A percentile compares a stretch with the other conserved stretches of the same genome.
These are phyloP conservation scores for Phaeosphaeriaceae sp. DNA, from an alignment of 2,329 filamentous ascomycete species.

Conservation along the genomic window DNA sequence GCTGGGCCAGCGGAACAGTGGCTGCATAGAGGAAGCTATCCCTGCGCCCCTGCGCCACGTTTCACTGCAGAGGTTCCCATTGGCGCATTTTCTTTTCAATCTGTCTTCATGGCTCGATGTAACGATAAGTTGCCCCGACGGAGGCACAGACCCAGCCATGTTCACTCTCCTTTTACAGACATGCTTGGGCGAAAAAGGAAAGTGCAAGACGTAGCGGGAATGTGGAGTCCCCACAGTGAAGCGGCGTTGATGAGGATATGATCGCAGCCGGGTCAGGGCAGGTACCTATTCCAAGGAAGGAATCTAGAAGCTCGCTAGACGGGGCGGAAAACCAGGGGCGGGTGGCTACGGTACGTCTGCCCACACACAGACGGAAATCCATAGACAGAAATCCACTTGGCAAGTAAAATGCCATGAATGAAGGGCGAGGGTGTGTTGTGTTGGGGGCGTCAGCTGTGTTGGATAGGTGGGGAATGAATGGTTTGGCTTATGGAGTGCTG, in stretches of 20 bases:
- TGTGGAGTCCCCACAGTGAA: conserved; percentile 30
- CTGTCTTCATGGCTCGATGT: conserved; percentile 15
- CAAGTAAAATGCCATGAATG: background rate
- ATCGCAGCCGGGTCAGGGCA: conserved; percentile 16
- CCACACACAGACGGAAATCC: background rate
- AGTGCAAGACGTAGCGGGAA: conserved; percentile 9
- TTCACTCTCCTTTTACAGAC: conserved; percentile 12
- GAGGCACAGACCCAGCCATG: conserved; percentile 14
- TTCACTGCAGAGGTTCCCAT: conserved; percentile 4
- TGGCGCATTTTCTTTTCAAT: conserved; percentile 20
- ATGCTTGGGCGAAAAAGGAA: conserved; percentile 7
- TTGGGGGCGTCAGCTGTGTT: conserved; percentile 15
- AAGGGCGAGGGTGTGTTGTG: background rate
- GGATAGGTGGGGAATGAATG: conserved; percentile 15
- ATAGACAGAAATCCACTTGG: too few relatives aligned
- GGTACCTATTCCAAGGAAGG: conserved; percentile 9
- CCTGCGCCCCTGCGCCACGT: conserved; percentile 3
- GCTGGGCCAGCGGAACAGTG: conserved; percentile 14
- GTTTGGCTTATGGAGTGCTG: conserved; percentile 24
- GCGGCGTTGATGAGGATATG: conserved; percentile 16
- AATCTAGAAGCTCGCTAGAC: conserved; percentile 32
- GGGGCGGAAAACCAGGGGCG: conserved; percentile 26
- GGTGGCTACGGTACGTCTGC: conserved; percentile 6
- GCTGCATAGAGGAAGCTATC: conserved; percentile 12
- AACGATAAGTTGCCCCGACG: background rate